Percentiles rank a stretch among this genome's conserved stretches.
phyloP scores from a whole-genome alignment of 208 protist species.

The Leishmania arabica region DNA sequence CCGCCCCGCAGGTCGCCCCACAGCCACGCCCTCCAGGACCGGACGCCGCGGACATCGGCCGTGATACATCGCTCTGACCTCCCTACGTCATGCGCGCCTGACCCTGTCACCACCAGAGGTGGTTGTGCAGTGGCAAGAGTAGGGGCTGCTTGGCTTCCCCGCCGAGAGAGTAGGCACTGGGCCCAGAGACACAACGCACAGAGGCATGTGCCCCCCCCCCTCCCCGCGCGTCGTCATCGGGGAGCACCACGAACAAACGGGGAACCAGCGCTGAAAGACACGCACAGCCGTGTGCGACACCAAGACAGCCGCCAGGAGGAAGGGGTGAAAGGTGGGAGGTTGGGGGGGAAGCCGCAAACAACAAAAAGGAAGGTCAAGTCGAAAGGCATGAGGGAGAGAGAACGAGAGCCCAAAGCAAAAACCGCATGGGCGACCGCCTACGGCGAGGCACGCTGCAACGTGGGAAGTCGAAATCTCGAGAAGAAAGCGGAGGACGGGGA shows the following conservation, averaged over 20 bases:
- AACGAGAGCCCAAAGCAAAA: background rate
- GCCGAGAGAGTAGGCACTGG: background rate
- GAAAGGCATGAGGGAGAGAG: background rate
- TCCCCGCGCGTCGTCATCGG: background rate
- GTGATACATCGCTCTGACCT: background rate
- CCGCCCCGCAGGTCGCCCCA: background rate
- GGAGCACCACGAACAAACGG: background rate
- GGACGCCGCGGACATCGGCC: background rate
- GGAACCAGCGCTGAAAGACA: background rate
- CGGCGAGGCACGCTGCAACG: background rate
- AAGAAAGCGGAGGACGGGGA: background rate
- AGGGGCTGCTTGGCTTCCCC: background rate
- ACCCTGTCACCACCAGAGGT: background rate
- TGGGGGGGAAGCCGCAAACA: background rate
- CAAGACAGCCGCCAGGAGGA: background rate
- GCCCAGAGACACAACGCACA: background rate
- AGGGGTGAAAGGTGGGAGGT: too few species aligned
- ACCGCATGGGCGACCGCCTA: background rate
- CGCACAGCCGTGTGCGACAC: background rate
- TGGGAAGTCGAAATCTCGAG: slow-evolving; percentile 1
- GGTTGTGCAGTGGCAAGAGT: background rate
- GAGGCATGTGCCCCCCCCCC: background rate
- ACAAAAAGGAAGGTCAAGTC: slow-evolving; percentile 4
- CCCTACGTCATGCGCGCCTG: background rate
- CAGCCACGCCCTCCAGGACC: background rate